phyloP scores from a whole-genome alignment of 176 grass and related monocot species.

The Lolium perenne region DNA sequence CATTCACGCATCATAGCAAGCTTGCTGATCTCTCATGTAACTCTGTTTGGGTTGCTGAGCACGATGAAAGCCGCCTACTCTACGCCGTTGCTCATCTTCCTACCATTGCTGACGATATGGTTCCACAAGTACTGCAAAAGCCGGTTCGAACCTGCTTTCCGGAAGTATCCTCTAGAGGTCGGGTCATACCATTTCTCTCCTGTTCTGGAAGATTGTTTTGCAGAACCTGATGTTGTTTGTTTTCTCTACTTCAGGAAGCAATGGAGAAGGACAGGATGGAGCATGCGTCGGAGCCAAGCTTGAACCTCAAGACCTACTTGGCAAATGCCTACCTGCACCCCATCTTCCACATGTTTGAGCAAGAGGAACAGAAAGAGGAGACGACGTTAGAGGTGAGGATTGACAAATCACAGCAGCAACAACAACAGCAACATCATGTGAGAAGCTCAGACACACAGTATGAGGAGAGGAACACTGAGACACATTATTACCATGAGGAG shows the following conservation, averaged over 20 bases:
- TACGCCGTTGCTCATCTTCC: conserved; percentile 78
- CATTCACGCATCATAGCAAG: conserved; percentile 89
- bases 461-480: conserved; percentile 42
- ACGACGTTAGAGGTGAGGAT: conserved; percentile 55
- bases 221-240: not conserved
- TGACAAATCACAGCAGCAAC: conserved; percentile 53
- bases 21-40: conserved; percentile 81
- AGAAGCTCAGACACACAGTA: conserved; percentile 43
- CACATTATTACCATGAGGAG: conserved; percentile 22
- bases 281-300: conserved; percentile 68
- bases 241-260: conserved; percentile 60
- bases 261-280: conserved; percentile 94
- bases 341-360: conserved; percentile 74
- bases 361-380: conserved; percentile 55
- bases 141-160: conserved; percentile 88
- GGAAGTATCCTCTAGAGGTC: conserved; percentile 93
- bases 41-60: conserved; percentile 79
- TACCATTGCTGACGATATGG: conserved; percentile 84
- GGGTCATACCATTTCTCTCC: not conserved
- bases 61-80: conserved; percentile 89
- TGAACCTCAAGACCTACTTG: conserved; percentile 82
- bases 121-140: conserved; percentile 98
- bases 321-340: conserved; percentile 91
- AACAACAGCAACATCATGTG: conserved; percentile 1
- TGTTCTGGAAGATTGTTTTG: not conserved